phyloP scores from a whole-genome alignment of 106 monocot genomes.

The Cymbidium sinense region DNA sequence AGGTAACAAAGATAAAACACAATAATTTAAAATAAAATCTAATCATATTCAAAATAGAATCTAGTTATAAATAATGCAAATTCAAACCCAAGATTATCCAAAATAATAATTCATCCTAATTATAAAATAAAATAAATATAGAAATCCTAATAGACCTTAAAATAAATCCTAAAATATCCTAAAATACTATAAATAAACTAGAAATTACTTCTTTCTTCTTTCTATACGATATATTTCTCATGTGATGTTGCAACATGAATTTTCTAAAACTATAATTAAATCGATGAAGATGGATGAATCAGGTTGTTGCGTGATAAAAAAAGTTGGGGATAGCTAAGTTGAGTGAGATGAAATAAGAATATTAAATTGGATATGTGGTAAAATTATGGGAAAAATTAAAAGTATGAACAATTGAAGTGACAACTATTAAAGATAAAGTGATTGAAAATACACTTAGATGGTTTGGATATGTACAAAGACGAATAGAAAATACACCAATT shows the following conservation, averaged over 20 bases:
- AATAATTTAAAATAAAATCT: no score
- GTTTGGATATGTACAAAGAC: neutral
- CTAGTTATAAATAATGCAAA: no score
- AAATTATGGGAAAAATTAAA: neutral
- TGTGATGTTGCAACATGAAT: neutral
- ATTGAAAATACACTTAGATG: neutral
- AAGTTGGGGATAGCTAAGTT: neutral
- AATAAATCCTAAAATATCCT: no score
- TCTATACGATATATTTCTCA: no score
- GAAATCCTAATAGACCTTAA: no score
- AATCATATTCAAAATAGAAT: no score
- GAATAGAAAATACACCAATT: neutral
- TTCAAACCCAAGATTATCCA: no score
- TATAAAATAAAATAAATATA: no score
- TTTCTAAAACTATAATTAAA: neutral
- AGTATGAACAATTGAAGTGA: neutral
- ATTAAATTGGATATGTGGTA: neutral
- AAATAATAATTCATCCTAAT: no score
- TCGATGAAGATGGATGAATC: neutral
- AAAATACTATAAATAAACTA: no score
- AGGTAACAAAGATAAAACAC: no score
- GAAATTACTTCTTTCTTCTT: no score
- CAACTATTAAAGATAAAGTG: neutral
- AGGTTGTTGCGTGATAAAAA: neutral
- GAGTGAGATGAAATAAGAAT: neutral